Base-by-base conservation (phyloP, 495 filamentous ascomycete species). In the Talaromyces wortmannii region DNA sequence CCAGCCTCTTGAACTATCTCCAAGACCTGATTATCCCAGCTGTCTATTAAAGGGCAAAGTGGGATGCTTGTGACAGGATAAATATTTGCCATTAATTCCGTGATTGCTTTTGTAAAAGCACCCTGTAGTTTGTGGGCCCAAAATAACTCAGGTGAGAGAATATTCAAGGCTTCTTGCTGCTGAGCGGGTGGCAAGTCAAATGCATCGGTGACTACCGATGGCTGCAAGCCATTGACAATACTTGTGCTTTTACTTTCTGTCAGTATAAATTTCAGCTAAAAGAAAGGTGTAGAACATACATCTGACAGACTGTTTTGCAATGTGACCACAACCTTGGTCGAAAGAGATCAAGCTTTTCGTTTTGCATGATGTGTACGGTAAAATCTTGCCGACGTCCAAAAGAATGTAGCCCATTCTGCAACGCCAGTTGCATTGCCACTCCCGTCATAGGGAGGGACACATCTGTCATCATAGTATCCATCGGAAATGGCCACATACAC, bases 401-500 rank as follows among this genome's bases (percentile, higher is more conserved):
- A 15, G 16, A 70, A 53, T 80, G 75, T 4, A 80, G 54, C 2
- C 76, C 77, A 50, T 77, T 71, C 55, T 74, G 72, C 70, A 77
- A 76, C 23, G 75, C 73, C 36, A 75, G 64, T 44, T 77, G 76
- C 7, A 77, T 53, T 10, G 76, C 57, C 48, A 73, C 63, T 0
- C 75, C 75, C 12, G 62, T 67, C 32, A 80, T 23, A 0, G 72
- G 62, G 29, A 76, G 77, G 0, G 65, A 71, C 17, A 67, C 57
- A 49, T 79, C 77, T 7, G 67, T 63, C 44, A 65, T 70, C 44
- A 66, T 65, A 10, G 68, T 68, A 16, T 72, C 71, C 43, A 70
- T 76, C 6, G 77, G 76, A 33, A 79, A 72, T 0, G 77, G 72
- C 78, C 78, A 82, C 2, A 68, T 74, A 5, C 75, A 63, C 5